Evolutionary conservation across 768 basidiomycete species (phyloP).

Genomic region (Suillus ampliporus): DNA sequence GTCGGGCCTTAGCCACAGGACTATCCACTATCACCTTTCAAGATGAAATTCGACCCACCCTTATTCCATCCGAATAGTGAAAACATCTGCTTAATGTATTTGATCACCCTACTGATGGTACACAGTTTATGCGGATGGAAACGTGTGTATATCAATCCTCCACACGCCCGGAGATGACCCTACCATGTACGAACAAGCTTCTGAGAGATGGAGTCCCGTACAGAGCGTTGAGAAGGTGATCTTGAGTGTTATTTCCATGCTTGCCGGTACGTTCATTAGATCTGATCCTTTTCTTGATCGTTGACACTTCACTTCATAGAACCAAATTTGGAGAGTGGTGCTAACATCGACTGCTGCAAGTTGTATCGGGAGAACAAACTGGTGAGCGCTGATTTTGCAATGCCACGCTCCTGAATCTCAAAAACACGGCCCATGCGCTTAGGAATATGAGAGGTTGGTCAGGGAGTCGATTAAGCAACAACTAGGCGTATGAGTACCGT

Average conservation of each 20-base stretch:
- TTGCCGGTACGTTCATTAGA: conserved; percentile 69
- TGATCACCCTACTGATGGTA: conserved; percentile 1
- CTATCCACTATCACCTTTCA: conserved; percentile 98
- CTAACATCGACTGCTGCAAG: conserved; percentile 98
- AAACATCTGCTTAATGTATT: conserved; percentile 16
- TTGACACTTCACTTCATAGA: conserved; percentile 50
- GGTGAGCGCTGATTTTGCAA: conserved; percentile 36
- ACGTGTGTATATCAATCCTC: conserved; percentile 97
- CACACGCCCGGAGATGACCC: conserved; percentile 94
- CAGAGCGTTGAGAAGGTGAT: conserved; percentile 98
- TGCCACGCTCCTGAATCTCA: conserved; percentile 3
- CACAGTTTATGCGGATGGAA: conserved; percentile 93
- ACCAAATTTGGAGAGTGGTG: conserved; percentile 96
- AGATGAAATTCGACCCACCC: conserved; percentile 98
- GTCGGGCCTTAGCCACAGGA: conserved; percentile 69
- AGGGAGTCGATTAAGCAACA: conserved; percentile 84
- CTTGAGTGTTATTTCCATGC: conserved; percentile 95
- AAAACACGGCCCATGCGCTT: conserved; percentile 5
- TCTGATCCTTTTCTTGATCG: conserved; percentile 6
- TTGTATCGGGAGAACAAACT: conserved; percentile 87
- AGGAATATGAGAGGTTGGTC: conserved; percentile 91
- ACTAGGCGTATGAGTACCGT: conserved; percentile 64
- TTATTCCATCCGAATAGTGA: conserved; percentile 98
- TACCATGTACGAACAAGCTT: conserved; percentile 92
- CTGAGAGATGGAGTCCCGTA: conserved; percentile 98